These are phyloP conservation scores for Tremella yokohamensis DNA, from an alignment of 768 basidiomycete genomes.

Conservation along the genomic window DNA sequence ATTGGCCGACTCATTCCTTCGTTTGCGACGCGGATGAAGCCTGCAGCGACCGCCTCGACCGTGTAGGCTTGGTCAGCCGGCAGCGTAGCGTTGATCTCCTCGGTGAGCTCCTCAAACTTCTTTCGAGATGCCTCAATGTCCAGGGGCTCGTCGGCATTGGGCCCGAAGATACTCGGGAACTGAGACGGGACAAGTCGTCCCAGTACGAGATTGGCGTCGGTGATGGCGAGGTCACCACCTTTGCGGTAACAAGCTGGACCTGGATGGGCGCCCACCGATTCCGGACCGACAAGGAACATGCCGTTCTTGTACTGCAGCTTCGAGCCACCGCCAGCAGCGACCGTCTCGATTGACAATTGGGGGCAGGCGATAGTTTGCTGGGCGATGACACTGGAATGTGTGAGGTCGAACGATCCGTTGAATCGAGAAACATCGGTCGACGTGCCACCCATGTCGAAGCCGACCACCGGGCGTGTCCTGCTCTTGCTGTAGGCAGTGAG, in stretches of 20 bases:
- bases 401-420: constrained; percentile 62
- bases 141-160: constrained; percentile 76
- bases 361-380: constrained; percentile 88
- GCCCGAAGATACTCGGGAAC: constrained; percentile 95
- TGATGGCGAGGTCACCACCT: constrained; percentile 83
- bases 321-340: constrained; percentile 91
- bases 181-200: constrained; percentile 82
- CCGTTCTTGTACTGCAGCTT: constrained; percentile 84
- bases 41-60: constrained; percentile 69
- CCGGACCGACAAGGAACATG: constrained; percentile 77
- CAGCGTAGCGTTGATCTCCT: constrained; percentile 61
- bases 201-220: constrained; percentile 85
- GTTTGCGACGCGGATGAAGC: constrained; percentile 93
- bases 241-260: constrained; percentile 79
- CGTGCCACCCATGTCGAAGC: constrained; percentile 74
- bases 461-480: constrained; percentile 69
- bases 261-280: constrained; percentile 88
- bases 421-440: constrained; percentile 85
- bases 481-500: constrained; percentile 78
- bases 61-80: constrained; percentile 57
- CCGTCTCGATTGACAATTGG: constrained; percentile 82
- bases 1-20: constrained; percentile 96
- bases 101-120: constrained; percentile 65
- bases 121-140: constrained; percentile 66
- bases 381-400: constrained; percentile 55